Evolutionary conservation across 208 protist genomes (phyloP).

Genomic region (Acanthamoeba culbertsoni): DNA sequence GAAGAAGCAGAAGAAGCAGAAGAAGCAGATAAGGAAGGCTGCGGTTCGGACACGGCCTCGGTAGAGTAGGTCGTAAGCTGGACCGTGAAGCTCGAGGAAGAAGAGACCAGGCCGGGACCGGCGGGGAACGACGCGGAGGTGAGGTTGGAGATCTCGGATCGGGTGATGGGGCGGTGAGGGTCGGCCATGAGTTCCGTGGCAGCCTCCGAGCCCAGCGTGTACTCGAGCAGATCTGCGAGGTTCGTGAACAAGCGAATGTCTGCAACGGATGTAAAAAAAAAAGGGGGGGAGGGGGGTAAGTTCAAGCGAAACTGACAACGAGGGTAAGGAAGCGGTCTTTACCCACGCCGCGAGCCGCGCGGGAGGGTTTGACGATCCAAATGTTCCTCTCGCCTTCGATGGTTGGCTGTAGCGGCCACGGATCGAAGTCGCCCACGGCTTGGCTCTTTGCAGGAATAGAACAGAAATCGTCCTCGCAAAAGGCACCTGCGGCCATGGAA

Average conservation of each 20-base stretch:
- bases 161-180: background rate
- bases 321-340: background rate
- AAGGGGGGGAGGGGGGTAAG: background rate
- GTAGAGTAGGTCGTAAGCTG: no score
- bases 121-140: background rate
- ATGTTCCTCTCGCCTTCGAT: conserved; percentile 69
- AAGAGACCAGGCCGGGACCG: background rate
- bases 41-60: no score
- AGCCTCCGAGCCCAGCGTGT: conserved; percentile 13
- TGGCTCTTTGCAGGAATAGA: background rate
- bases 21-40: background rate
- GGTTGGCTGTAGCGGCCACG: conserved; percentile 27
- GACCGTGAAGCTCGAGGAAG: background rate
- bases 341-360: background rate
- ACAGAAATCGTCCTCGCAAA: background rate
- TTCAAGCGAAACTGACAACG: background rate
- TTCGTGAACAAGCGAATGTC: conserved; percentile 65
- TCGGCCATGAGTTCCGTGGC: background rate
- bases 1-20: no score
- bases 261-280: background rate
- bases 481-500: background rate
- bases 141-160: background rate
- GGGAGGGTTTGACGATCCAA: conserved; percentile 72
- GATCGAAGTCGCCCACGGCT: background rate
- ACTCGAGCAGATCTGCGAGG: conserved; percentile 30